Evolutionary conservation across 2,329 filamentous ascomycete genomes (phyloP).

Genomic region (Verticillium alfalfae): DNA sequence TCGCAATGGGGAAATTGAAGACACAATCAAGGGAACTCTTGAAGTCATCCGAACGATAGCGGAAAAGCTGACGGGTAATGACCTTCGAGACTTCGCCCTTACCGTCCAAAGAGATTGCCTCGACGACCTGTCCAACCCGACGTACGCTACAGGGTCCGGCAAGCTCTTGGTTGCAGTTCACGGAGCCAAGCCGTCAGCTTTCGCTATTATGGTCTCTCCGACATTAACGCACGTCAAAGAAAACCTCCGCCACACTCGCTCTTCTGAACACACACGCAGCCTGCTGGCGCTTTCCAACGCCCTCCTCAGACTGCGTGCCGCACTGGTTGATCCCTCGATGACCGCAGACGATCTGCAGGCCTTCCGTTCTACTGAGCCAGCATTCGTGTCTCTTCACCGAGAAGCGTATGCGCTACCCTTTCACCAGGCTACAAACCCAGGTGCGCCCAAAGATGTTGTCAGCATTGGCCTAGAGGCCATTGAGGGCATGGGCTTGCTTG

Average conservation of each 20-base stretch:
- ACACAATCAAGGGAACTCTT: conserved; percentile 50
- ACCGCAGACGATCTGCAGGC: conserved; percentile 27
- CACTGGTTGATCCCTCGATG: conserved; percentile 27
- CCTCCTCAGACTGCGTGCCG: conserved; percentile 39
- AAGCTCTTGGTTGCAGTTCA: conserved; percentile 45
- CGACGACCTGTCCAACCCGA: conserved; percentile 46
- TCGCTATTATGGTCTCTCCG: conserved; percentile 40
- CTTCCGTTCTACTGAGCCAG: conserved; percentile 25
- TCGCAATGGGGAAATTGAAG: conserved; percentile 53
- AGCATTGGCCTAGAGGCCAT: conserved; percentile 37
- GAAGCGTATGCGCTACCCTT: conserved; percentile 35
- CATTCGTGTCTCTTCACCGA: conserved; percentile 35
- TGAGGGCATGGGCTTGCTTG: conserved; percentile 38
- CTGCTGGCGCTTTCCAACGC: conserved; percentile 46
- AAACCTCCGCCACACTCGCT: conserved; percentile 45
- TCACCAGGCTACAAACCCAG: conserved; percentile 17
- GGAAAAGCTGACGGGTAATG: conserved; percentile 34
- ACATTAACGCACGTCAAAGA: conserved; percentile 43
- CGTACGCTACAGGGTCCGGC: conserved; percentile 47
- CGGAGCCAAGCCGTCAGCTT: conserved; percentile 41
- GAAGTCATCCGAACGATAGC: conserved; percentile 47
- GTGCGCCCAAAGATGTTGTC: conserved; percentile 28
- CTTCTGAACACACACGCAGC: conserved; percentile 43
- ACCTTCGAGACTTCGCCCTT: conserved; percentile 39
- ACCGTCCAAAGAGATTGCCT: conserved; percentile 47